Percentiles rank a stretch among this genome's conserved stretches.
These are phyloP conservation scores for Grosmannia clavigera DNA, from an alignment of 2,329 filamentous ascomycete species.

Conservation along the genomic window DNA sequence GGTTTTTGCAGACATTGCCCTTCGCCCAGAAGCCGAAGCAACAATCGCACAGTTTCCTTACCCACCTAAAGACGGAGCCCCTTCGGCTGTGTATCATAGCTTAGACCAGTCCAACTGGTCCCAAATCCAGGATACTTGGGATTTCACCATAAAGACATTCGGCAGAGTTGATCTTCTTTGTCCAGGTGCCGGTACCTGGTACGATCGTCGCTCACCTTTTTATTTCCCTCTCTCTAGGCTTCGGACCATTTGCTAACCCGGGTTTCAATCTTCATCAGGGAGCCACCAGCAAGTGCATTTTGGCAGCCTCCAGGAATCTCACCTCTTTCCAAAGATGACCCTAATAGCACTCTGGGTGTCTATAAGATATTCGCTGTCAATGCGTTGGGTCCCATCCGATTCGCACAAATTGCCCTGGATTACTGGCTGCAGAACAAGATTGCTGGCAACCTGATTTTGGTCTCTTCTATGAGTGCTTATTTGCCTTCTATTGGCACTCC, in stretches of 20 bases:
- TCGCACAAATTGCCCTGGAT: conserved; percentile 17
- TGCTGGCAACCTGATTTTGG: conserved; percentile 16
- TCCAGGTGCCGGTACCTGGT: conserved; percentile 11
- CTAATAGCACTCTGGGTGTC: conserved; percentile 10
- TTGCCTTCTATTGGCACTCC: conserved; percentile 18
- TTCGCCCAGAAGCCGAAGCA: conserved; percentile 22
- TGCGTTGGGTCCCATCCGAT: conserved; percentile 15
- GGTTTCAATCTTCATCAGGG: not conserved
- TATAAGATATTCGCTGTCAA: conserved; percentile 18
- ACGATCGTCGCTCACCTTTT: not conserved
- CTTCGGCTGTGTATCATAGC: conserved; percentile 21
- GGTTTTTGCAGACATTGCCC: conserved; percentile 23
- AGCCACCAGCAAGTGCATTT: conserved; percentile 17
- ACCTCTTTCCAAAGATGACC: conserved; percentile 10
- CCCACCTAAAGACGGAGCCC: not conserved
- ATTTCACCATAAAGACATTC: conserved; percentile 9
- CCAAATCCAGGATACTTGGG: conserved; percentile 16
- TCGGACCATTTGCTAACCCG: not conserved
- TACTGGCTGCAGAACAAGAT: conserved; percentile 18
- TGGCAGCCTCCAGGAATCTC: conserved; percentile 17
- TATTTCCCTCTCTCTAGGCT: not conserved
- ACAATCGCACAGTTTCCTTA: conserved; percentile 19
- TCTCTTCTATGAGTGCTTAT: conserved; percentile 19
- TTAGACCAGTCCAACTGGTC: conserved; percentile 26
- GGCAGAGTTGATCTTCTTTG: conserved; percentile 11